Conservation (phyloP, 2,329 filamentous ascomycete species). For the Hypoxylon sp. region DNA sequence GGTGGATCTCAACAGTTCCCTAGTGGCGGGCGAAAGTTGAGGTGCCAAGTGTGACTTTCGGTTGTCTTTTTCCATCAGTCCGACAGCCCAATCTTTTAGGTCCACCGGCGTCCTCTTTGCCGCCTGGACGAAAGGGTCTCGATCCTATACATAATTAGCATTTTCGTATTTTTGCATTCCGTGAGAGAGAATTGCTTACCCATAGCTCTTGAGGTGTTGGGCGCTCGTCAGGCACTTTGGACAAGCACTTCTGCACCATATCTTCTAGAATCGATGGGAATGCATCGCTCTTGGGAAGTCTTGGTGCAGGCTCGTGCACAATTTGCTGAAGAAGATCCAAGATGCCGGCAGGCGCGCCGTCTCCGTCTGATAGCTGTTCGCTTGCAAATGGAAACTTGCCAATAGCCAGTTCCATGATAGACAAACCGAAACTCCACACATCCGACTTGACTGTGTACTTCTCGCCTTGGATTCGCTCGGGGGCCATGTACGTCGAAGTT, state of each 20-base stretch:
- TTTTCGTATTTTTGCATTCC: slow-evolving; percentile 4
- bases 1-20: slow-evolving; percentile 76
- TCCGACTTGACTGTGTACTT: slow-evolving; percentile 98
- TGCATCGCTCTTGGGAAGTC: slow-evolving; percentile 94
- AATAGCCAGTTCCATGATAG: slow-evolving; percentile 96
- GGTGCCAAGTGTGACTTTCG: slow-evolving; percentile 93
- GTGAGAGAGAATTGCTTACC: slow-evolving; percentile 65
- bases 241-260: slow-evolving; percentile 95
- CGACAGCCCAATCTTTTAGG: slow-evolving; percentile 90
- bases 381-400: slow-evolving; percentile 94
- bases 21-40: slow-evolving; percentile 80
- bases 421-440: slow-evolving; percentile 97
- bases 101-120: slow-evolving; percentile 97
- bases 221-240: slow-evolving; percentile 87
- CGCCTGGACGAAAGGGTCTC: slow-evolving; percentile 93
- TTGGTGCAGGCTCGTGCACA: slow-evolving; percentile 94
- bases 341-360: slow-evolving; percentile 91
- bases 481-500: slow-evolving; percentile 99
- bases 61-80: slow-evolving; percentile 94
- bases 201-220: slow-evolving; percentile 95
- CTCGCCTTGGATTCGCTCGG: slow-evolving; percentile 95
- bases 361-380: slow-evolving; percentile 76
- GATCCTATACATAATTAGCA: slow-evolving; percentile 70
- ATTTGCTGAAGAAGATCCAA: slow-evolving; percentile 96
- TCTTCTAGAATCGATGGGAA: slow-evolving; percentile 96